Percentiles rank a stretch among this genome's conserved stretches.
phyloP scores from a whole-genome alignment of 2,329 filamentous ascomycete species.

The Arthrinium phaeospermum region DNA sequence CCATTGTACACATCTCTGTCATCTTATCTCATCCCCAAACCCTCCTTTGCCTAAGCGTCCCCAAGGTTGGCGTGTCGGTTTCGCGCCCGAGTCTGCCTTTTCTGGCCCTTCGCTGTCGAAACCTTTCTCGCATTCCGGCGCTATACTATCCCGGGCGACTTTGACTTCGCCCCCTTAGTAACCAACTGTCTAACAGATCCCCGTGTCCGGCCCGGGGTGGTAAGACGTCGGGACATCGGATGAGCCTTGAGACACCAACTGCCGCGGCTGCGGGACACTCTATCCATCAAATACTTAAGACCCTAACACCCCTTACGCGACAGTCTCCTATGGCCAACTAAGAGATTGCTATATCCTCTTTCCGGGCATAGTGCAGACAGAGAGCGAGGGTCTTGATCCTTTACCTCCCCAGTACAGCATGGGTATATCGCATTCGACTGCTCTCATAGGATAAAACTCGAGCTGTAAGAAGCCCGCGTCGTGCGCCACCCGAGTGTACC shows the following conservation, averaged over 20 bases:
- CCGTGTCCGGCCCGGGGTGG: constrained; percentile 2
- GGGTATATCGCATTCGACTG: not conserved
- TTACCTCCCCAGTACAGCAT: not conserved
- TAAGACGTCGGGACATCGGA: not conserved
- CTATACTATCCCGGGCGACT: not conserved
- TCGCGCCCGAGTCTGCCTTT: not conserved
- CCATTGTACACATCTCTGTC: not conserved
- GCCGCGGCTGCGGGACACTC: not conserved
- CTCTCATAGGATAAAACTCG: not conserved
- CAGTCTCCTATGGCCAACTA: not conserved
- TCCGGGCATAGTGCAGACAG: not conserved
- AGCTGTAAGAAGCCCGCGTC: not conserved
- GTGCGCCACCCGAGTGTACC: not conserved
- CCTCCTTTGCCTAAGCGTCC: not conserved
- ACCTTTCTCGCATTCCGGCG: not conserved
- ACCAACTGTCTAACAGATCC: not conserved
- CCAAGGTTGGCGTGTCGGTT: not conserved
- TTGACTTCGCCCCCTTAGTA: constrained; percentile 15
- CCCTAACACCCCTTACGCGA: not conserved
- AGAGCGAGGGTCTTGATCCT: not conserved
- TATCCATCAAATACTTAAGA: not conserved
- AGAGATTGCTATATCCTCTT: not conserved
- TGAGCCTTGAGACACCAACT: constrained; percentile 2
- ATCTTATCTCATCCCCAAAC: not conserved
- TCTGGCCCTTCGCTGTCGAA: not conserved